Conservation (phyloP, 306 rosid species). For the Hylodesmum podocarpum region DNA sequence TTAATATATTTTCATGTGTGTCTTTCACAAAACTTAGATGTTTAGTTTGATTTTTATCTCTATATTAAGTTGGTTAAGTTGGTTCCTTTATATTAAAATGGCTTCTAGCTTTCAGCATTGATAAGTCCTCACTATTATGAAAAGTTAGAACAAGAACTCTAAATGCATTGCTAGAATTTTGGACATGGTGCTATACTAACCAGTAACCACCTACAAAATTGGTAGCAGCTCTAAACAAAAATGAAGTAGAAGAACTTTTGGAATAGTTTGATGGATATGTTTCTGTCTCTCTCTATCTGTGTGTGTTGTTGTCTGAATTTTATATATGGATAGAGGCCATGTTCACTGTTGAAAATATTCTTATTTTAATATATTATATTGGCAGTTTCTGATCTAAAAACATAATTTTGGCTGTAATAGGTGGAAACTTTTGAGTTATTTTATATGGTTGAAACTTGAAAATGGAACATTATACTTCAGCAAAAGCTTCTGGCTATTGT, state of each 20-base stretch:
- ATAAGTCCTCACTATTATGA: not conserved
- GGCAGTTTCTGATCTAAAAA: not conserved
- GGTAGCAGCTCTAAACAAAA: not conserved
- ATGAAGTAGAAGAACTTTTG: not conserved
- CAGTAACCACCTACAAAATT: not conserved
- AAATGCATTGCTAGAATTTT: not conserved
- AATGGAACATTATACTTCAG: not conserved
- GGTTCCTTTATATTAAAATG: not conserved
- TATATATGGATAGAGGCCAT: not conserved
- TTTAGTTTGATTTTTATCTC: not conserved
- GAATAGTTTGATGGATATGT: constrained; percentile 5
- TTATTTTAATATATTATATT: not conserved
- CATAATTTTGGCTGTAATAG: not conserved
- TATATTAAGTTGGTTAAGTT: not conserved
- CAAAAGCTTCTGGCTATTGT: not conserved
- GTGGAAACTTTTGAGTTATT: not conserved
- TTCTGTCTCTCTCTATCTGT: not conserved
- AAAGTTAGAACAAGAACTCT: not conserved
- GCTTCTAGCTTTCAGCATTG: not conserved
- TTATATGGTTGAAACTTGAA: constrained; percentile 13
- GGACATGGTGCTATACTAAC: not conserved
- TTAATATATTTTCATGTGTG: not conserved
- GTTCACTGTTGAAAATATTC: not conserved
- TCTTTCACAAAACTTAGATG: not conserved
- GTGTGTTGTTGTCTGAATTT: not conserved